A percentile compares a stretch with the other conserved stretches of the same genome.
phyloP scores from a whole-genome alignment of 2,329 filamentous ascomycete genomes.

The Penicillium sp. region DNA sequence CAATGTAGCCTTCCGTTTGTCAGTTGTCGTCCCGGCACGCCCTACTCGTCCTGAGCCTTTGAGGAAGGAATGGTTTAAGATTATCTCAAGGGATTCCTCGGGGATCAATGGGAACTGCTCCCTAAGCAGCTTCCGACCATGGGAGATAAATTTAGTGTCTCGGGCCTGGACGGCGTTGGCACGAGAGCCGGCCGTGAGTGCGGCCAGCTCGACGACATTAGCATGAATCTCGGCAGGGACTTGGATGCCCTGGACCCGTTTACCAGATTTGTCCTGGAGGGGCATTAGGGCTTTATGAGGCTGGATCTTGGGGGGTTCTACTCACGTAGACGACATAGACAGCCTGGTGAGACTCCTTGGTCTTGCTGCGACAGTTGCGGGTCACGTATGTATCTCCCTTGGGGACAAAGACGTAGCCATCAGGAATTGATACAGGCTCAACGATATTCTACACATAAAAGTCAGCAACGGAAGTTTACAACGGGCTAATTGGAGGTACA shows the following conservation, averaged over 20 bases:
- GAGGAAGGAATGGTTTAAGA: constrained; percentile 40
- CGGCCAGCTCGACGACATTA: constrained; percentile 37
- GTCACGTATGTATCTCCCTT: constrained; percentile 44
- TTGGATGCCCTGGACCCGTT: constrained; percentile 41
- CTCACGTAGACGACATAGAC: constrained; percentile 41
- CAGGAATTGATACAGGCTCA: constrained; percentile 24
- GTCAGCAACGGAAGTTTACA: constrained; percentile 1
- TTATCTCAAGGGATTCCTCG: constrained; percentile 23
- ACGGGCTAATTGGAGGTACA: constrained; percentile 1
- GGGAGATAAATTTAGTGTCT: constrained; percentile 30
- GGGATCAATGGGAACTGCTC: constrained; percentile 40
- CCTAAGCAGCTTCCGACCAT: constrained; percentile 26
- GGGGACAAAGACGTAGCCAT: constrained; percentile 39
- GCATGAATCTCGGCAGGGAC: constrained; percentile 39
- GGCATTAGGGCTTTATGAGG: background rate
- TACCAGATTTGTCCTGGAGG: constrained; percentile 28
- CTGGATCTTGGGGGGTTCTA: background rate
- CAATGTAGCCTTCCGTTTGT: constrained; percentile 34
- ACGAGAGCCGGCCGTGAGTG: constrained; percentile 40
- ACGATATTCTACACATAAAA: constrained; percentile 29
- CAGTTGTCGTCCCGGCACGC: constrained; percentile 29
- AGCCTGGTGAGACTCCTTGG: constrained; percentile 27
- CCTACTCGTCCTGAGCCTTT: constrained; percentile 42
- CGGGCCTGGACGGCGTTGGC: constrained; percentile 37
- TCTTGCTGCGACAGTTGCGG: constrained; percentile 38